These are phyloP conservation scores for Aspergillus niger DNA, from an alignment of 2,329 filamentous ascomycete species.

Conservation along the genomic window DNA sequence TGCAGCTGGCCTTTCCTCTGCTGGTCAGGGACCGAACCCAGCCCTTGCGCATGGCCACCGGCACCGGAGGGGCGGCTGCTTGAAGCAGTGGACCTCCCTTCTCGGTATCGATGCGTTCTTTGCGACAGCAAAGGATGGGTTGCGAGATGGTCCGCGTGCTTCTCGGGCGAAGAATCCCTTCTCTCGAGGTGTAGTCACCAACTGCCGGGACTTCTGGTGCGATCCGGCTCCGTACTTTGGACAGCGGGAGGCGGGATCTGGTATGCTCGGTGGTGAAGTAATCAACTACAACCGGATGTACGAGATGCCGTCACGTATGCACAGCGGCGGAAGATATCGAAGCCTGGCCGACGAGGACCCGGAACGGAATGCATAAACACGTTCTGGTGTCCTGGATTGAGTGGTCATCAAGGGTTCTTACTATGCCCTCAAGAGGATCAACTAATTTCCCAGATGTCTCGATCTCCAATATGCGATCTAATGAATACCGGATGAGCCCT, in stretches of 20 bases:
- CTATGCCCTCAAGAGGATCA: background rate
- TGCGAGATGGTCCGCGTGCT: slow-evolving; percentile 50
- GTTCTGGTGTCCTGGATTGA: background rate
- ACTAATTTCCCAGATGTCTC: background rate
- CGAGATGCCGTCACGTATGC: slow-evolving; percentile 74
- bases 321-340: slow-evolving; percentile 58
- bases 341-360: slow-evolving; percentile 50
- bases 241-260: slow-evolving; percentile 70
- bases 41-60: slow-evolving; percentile 52
- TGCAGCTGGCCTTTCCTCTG: slow-evolving; percentile 68
- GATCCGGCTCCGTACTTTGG: slow-evolving; percentile 82
- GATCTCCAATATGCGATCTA: slow-evolving; percentile 8
- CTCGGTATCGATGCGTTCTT: slow-evolving; percentile 93
- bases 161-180: slow-evolving; percentile 75
- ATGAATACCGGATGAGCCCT: slow-evolving; percentile 17
- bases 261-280: slow-evolving; percentile 72
- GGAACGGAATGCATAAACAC: slow-evolving; percentile 31
- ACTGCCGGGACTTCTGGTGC: slow-evolving; percentile 96
- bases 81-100: slow-evolving; percentile 78
- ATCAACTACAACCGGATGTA: slow-evolving; percentile 91
- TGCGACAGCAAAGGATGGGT: slow-evolving; percentile 79
- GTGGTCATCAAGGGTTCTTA: background rate
- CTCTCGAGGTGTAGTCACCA: slow-evolving; percentile 76
- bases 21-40: slow-evolving; percentile 66
- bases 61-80: slow-evolving; percentile 58